phyloP scores from a whole-genome alignment of 208 protist species.

The Naegleria gruberi region DNA sequence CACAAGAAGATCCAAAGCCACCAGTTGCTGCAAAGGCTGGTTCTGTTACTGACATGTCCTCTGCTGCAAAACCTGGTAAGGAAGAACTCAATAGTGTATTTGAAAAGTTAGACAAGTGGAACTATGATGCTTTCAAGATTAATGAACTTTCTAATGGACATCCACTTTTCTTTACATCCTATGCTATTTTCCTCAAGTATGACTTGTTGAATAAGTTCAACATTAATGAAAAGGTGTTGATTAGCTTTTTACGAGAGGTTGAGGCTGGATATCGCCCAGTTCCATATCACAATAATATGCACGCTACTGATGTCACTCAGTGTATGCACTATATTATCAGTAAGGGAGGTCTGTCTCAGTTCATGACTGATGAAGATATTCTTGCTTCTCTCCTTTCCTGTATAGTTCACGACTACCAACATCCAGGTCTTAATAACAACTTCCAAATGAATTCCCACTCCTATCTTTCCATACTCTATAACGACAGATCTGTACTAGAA shows the following conservation, averaged over 20 bases:
- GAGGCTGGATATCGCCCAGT: slow-evolving; percentile 53
- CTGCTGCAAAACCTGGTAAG: not conserved
- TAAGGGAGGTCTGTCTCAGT: slow-evolving; percentile 21
- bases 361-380: slow-evolving; percentile 65
- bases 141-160: slow-evolving; percentile 72
- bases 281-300: slow-evolving; percentile 60
- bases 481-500: slow-evolving; percentile 87
- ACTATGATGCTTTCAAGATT: slow-evolving; percentile 71
- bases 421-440: slow-evolving; percentile 77
- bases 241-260: slow-evolving; percentile 55
- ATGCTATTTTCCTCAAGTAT: slow-evolving; percentile 68
- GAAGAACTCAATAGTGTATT: slow-evolving; percentile 37
- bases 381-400: slow-evolving; percentile 75
- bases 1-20: not conserved
- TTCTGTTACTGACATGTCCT: not conserved
- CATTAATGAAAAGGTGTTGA: slow-evolving; percentile 61
- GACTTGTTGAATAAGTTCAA: slow-evolving; percentile 68
- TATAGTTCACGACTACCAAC: slow-evolving; percentile 89
- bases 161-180: slow-evolving; percentile 72
- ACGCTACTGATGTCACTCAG: slow-evolving; percentile 60
- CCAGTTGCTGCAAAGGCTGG: not conserved
- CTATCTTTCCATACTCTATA: slow-evolving; percentile 78
- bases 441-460: slow-evolving; percentile 57
- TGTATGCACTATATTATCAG: slow-evolving; percentile 47
- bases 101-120: slow-evolving; percentile 68